Base-by-base conservation (phyloP, 768 basidiomycete species). In the Kwoniella mangroviensis region DNA sequence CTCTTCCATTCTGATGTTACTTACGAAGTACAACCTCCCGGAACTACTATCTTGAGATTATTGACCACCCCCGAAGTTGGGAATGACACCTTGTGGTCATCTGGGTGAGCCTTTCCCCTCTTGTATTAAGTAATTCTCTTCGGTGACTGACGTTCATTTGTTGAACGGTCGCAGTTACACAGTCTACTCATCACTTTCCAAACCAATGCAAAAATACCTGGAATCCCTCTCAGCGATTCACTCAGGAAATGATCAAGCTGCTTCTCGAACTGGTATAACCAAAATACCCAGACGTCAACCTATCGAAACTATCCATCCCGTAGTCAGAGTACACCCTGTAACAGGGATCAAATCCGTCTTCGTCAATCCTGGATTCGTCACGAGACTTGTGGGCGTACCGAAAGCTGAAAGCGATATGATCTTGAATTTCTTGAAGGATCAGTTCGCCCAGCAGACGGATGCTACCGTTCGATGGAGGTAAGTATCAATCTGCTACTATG, bases 261-360 rank as follows among this genome's bases (percentile, higher is more conserved):
- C 92, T 11, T 91, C 91, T 54, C 85, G 91, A 43, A 86, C 89
- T 17, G 89, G 88, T 5, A 89, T 89, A 0, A 90, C 90, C 5
- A 85, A 89, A 56, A 88, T 88, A 63, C 90, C 92, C 26, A 88
- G 91, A 34, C 86, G 92, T 51, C 85, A 90, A 67, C 78, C 79
- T 22, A 81, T 83, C 65, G 83, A 84, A 73, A 78, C 75, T 4
- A 75, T 91, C 41, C 92, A 93, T 81, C 92, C 92, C 19, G 85
- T 94, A 57, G 90, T 94, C 64, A 89, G 92, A 57, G 91, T 93
- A 12, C 90, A 93, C 80, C 92, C 93, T 21, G 89, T 86, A 1
- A 94, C 92, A 0, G 91, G 92, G 13, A 91, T 89, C 88, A 93
- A 93, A 86, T 89, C 88, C 68, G 84, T 94, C 71, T 93, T 89